These are phyloP conservation scores for Mycogone perniciosa DNA, from an alignment of 2,329 filamentous ascomycete genomes.

Conservation along the genomic window DNA sequence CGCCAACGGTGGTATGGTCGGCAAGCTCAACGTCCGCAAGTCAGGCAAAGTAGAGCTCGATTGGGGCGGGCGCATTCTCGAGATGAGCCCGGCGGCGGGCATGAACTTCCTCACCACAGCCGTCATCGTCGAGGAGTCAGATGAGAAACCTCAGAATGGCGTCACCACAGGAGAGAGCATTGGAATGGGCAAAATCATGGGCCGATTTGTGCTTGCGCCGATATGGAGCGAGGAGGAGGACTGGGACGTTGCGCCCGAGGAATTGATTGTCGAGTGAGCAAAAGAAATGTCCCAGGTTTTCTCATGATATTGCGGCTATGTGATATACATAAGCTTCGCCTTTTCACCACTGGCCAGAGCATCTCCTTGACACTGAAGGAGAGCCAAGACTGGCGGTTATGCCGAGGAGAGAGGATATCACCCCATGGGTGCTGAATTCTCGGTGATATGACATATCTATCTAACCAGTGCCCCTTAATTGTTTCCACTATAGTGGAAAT, in stretches of 20 bases:
- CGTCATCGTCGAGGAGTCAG: slow-evolving; percentile 52
- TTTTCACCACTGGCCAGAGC: background rate
- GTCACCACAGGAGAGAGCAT: slow-evolving; percentile 45
- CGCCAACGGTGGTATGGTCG: slow-evolving; percentile 51
- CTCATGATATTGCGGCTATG: background rate
- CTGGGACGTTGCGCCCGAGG: slow-evolving; percentile 40
- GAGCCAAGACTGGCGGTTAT: no score
- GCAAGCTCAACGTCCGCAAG: slow-evolving; percentile 53
- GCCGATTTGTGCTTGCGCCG: slow-evolving; percentile 54
- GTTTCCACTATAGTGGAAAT: no score
- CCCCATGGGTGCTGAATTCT: no score
- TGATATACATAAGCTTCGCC: background rate
- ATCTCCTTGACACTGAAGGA: no score
- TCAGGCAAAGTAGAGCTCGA: slow-evolving; percentile 57
- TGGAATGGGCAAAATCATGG: slow-evolving; percentile 58
- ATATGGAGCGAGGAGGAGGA: slow-evolving; percentile 53
- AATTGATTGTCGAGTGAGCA: slow-evolving; percentile 18
- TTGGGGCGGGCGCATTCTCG: slow-evolving; percentile 54
- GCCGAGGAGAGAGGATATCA: no score
- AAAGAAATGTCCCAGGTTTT: background rate
- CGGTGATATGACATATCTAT: no score
- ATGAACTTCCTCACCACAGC: slow-evolving; percentile 53
- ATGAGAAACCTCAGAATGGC: slow-evolving; percentile 41
- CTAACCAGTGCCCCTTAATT: no score
- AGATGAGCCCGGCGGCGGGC: slow-evolving; percentile 45